A percentile compares a stretch with the other conserved stretches of the same genome.
Evolutionary conservation across 345 rosid genomes (phyloP).

Genomic region (Citrus inodora): DNA sequence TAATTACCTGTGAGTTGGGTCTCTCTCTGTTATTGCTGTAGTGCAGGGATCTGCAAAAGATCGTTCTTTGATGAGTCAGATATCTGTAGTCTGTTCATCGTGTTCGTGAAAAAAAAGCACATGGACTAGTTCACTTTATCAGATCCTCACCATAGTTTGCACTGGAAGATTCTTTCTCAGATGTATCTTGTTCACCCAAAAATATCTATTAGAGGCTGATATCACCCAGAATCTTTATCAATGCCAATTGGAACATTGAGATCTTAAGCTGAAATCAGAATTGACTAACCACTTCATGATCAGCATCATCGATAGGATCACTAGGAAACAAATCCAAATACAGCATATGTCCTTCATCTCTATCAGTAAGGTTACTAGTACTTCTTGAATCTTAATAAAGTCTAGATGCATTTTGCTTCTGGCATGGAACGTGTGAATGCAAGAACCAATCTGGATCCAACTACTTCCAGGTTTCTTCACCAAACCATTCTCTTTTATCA

Average conservation of each 20-base stretch:
- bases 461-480: conserved; percentile 45
- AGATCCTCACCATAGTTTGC: too few relatives aligned
- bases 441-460: conserved; percentile 44
- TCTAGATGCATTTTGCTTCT: conserved; percentile 20
- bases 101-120: neutral
- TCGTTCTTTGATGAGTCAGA: neutral
- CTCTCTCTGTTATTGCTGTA: neutral
- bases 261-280: conserved; percentile 8
- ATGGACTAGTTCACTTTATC: neutral
- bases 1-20: neutral
- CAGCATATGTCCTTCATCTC: conserved; percentile 26
- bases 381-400: neutral
- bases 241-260: neutral
- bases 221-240: neutral
- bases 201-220: neutral
- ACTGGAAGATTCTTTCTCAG: neutral
- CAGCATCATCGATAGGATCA: neutral
- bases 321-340: conserved; percentile 16
- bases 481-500: conserved; percentile 38
- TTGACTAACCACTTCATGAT: neutral
- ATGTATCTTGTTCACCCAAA: neutral
- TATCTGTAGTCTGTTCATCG: neutral
- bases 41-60: neutral
- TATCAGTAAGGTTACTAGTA: conserved; percentile 11
- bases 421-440: conserved; percentile 29